phyloP scores from a whole-genome alignment of 2,329 filamentous ascomycete species.

The Davidsoniella eucalypti region DNA sequence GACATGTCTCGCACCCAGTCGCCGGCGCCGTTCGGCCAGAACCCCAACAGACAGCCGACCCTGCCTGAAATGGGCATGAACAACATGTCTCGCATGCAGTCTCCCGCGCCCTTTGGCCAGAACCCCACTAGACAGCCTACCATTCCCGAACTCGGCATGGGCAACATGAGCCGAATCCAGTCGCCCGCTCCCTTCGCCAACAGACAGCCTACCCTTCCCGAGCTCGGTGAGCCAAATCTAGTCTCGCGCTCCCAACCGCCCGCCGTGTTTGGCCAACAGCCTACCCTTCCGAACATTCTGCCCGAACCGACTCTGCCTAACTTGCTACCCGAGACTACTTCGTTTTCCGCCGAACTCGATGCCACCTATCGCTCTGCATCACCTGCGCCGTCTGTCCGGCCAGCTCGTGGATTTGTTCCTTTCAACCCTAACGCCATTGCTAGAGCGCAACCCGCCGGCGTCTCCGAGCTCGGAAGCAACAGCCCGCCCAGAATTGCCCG shows the following conservation, averaged over 20 bases:
- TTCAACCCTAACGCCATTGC: slow-evolving; percentile 6
- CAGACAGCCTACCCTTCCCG: slow-evolving; percentile 15
- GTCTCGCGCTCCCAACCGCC: neutral
- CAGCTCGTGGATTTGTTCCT: slow-evolving; percentile 14
- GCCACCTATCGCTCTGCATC: slow-evolving; percentile 14
- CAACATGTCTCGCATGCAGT: no score
- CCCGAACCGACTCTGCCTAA: slow-evolving; percentile 14
- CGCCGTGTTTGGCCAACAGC: slow-evolving; percentile 9
- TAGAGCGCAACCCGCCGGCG: slow-evolving; percentile 12
- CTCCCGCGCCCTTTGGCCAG: no score
- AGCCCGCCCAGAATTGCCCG: slow-evolving; percentile 16
- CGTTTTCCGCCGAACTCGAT: slow-evolving; percentile 1
- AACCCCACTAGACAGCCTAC: neutral
- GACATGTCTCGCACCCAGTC: slow-evolving; percentile 2
- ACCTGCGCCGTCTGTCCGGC: slow-evolving; percentile 15
- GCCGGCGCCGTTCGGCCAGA: slow-evolving; percentile 4
- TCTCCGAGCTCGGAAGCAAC: slow-evolving; percentile 19
- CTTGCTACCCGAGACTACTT: slow-evolving; percentile 10
- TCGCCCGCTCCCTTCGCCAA: slow-evolving; percentile 9
- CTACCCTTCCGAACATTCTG: slow-evolving; percentile 6
- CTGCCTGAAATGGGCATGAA: no score
- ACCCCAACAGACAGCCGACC: neutral
- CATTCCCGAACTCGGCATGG: neutral
- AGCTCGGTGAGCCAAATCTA: neutral
- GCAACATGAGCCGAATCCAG: slow-evolving; percentile 9